Percentiles rank a stretch among this genome's conserved stretches.
These are phyloP conservation scores for Simmondsia chinensis DNA, from an alignment of 148 eudicot species.

Conservation along the genomic window DNA sequence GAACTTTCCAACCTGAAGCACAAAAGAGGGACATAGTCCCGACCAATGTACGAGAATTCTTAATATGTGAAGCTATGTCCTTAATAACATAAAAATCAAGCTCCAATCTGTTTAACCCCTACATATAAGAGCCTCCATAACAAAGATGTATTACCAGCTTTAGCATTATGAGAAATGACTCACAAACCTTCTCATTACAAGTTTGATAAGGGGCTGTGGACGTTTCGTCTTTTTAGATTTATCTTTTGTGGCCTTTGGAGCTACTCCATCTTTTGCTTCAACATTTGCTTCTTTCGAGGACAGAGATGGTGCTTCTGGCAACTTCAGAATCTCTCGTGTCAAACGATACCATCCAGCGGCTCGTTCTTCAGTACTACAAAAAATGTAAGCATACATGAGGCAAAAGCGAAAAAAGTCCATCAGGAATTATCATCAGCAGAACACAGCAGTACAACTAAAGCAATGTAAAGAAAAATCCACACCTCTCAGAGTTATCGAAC, in stretches of 20 bases:
- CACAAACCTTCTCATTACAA: constrained; percentile 90
- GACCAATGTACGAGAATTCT: background rate
- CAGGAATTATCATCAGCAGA: background rate
- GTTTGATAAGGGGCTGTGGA: constrained; percentile 91
- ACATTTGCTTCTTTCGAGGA: constrained; percentile 50
- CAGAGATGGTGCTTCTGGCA: constrained; percentile 87
- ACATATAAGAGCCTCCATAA: too few species aligned
- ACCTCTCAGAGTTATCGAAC: constrained; percentile 86
- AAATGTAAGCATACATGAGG: constrained; percentile 11
- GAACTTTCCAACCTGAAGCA: constrained; percentile 81
- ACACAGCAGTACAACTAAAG: background rate
- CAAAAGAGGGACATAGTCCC: constrained; percentile 3
- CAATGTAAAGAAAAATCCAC: constrained; percentile 1
- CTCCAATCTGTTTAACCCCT: too few species aligned
- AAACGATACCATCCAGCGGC: constrained; percentile 98
- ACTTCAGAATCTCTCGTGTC: constrained; percentile 86
- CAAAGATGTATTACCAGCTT: too few species aligned
- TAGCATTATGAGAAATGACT: background rate
- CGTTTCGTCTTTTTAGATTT: constrained; percentile 77
- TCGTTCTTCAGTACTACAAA: constrained; percentile 77
- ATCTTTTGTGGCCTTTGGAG: constrained; percentile 65
- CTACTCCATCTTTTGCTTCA: constrained; percentile 49
- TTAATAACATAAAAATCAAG: background rate
- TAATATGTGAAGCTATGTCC: background rate
- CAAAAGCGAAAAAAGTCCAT: background rate